Base-by-base conservation (phyloP, 495 filamentous ascomycete genomes). In the Parmelia sp. region DNA sequence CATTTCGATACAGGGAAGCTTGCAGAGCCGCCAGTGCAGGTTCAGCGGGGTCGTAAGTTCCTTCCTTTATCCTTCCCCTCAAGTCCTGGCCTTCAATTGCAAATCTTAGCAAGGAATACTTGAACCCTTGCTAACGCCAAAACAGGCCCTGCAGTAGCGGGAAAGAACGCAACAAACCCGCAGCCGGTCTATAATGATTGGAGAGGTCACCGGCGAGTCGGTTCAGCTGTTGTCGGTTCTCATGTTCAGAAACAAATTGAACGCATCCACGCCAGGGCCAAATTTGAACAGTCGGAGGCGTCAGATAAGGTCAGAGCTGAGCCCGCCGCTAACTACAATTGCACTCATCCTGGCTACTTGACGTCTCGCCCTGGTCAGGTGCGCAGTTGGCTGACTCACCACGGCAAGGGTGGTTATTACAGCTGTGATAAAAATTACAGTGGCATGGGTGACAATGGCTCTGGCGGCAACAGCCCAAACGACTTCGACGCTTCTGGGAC, bases 81-180 rank as follows among this genome's bases (percentile, higher is more conserved):
- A 36, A 12, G 25, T 27, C n/a, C n/a, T n/a, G n/a, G n/a, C n/a
- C n/a, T n/a, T n/a, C n/a, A n/a, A n/a, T 49, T 25, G 0, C 45
- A 27, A 27, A 29, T n/a, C 25, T 51, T 25, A 51, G 23, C 11
- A 15, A 15, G 11, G 7, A 29, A 27, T 10, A n/a, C 10, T n/a
- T 3, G 14, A 23, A 33, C 27, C 17, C 44, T 12, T 33, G 21
- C 17, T 45, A 15, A 51, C 1, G 10, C n/a, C 29, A 31, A 56
- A 33, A 17, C 23, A 71, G 68, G 44, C 17, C 65, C 63, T 33
- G 65, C 68, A 35, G 69, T 71, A 10, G 69, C 69, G 14, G 69
- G 69, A 27, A 64, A 36, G 21, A 71, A 69, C n/a, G 69, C 69
- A 1, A 21, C n/a, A 14, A 64, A 60, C 19, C 25, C 57, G 15